Percentiles rank a stretch among this genome's conserved stretches.
Evolutionary conservation across 345 rosid species (phyloP).

Genomic region (Bretschneidera sinensis): DNA sequence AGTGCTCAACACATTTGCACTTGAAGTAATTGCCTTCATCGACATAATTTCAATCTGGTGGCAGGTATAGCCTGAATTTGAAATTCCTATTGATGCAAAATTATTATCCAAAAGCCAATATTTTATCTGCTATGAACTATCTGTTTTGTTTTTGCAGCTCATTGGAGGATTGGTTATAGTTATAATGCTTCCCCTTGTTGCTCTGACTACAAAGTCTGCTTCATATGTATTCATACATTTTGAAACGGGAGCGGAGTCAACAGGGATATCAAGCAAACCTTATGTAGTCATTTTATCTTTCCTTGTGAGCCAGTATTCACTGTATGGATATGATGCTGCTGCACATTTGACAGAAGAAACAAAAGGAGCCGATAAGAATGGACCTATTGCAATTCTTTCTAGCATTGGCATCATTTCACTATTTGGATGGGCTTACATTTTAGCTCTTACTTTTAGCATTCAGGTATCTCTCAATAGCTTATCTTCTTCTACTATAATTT

Average conservation of each 20-base stretch:
- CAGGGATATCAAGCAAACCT: conserved; percentile 52
- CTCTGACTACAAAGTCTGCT: conserved; percentile 42
- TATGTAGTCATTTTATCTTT: conserved; percentile 50
- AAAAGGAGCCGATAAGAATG: conserved; percentile 54
- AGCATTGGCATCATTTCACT: conserved; percentile 54
- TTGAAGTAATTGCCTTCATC: conserved; percentile 55
- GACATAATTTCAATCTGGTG: conserved; percentile 65
- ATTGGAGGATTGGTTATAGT: conserved; percentile 49
- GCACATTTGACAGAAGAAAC: conserved; percentile 75
- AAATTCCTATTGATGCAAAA: background rate
- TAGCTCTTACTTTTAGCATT: conserved; percentile 62
- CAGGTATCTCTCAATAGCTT: conserved; percentile 24
- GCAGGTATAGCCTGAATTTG: too few relatives aligned
- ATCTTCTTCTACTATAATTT: too few relatives aligned
- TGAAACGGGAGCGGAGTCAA: conserved; percentile 34
- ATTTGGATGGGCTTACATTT: conserved; percentile 58
- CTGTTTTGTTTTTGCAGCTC: conserved; percentile 24
- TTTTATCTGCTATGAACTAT: too few relatives aligned
- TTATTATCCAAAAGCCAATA: too few relatives aligned
- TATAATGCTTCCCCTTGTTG: conserved; percentile 56
- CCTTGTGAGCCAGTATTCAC: conserved; percentile 55
- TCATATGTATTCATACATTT: conserved; percentile 52
- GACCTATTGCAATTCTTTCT: conserved; percentile 57
- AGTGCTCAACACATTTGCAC: conserved; percentile 51
- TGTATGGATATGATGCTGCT: conserved; percentile 60